A percentile compares a stretch with the other conserved stretches of the same genome.
These are phyloP conservation scores for Trypanosoma conorhini DNA, from an alignment of 208 protist genomes.

Conservation along the genomic window DNA sequence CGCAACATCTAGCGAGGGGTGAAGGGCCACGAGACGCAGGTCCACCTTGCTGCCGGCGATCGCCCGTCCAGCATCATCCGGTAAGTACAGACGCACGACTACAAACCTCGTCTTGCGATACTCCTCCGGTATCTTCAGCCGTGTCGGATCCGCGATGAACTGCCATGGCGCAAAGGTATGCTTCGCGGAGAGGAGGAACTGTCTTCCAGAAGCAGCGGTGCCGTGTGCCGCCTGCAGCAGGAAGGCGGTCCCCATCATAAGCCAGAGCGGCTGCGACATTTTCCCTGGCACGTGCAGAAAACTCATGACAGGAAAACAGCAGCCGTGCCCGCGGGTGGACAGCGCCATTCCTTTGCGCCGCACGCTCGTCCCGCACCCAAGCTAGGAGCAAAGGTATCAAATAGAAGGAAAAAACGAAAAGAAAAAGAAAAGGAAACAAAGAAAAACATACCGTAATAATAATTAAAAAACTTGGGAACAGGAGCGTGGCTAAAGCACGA, in stretches of 20 bases:
- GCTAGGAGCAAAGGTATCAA: not conserved
- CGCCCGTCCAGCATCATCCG: conserved; percentile 25
- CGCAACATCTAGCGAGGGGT: conserved; percentile 64
- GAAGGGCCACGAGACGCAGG: conserved; percentile 47
- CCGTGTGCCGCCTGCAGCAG: conserved; percentile 6
- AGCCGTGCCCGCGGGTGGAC: not conserved
- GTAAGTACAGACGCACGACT: conserved; percentile 49
- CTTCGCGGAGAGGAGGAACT: conserved; percentile 73
- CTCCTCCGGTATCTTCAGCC: conserved; percentile 76
- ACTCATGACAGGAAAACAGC: conserved; percentile 66
- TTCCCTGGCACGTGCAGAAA: conserved; percentile 81
- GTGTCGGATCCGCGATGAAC: conserved; percentile 39
- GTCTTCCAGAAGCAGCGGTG: not conserved
- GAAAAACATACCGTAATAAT: not conserved
- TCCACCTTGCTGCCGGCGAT: conserved; percentile 24
- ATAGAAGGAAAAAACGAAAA: conserved; percentile 2
- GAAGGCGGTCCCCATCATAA: conserved; percentile 87
- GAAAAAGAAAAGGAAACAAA: not conserved
- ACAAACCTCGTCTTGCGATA: conserved; percentile 76
- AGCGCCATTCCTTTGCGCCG: not conserved
- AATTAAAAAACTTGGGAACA: too few species aligned
- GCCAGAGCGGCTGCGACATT: conserved; percentile 75
- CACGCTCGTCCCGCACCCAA: not conserved
- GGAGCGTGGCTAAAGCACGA: not conserved
- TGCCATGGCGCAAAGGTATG: conserved; percentile 82